Percentiles rank a stretch among this genome's conserved stretches.
Evolutionary conservation across 768 basidiomycete genomes (phyloP).

Genomic region (Russula abietina): DNA sequence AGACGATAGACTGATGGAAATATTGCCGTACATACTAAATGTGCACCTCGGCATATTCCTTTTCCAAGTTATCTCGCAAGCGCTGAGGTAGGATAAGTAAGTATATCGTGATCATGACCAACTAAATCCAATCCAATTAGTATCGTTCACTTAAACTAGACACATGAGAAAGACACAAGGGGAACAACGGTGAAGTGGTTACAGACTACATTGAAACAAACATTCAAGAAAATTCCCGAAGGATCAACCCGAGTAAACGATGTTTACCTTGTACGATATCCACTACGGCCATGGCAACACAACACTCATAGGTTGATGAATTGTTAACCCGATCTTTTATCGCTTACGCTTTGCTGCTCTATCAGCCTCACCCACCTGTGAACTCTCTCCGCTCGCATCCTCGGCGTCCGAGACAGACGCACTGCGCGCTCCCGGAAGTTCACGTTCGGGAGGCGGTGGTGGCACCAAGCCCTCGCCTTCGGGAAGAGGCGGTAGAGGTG

Average conservation of each 20-base stretch:
- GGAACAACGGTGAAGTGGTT: slow-evolving; percentile 2
- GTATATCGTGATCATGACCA: slow-evolving; percentile 1
- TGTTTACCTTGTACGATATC: slow-evolving; percentile 11
- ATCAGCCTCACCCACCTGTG: slow-evolving; percentile 12
- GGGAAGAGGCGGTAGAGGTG: slow-evolving; percentile 18
- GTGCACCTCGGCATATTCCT: background rate
- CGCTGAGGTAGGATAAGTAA: background rate
- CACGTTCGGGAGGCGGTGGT: slow-evolving; percentile 13
- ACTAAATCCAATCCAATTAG: slow-evolving; percentile 4
- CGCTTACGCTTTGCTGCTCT: slow-evolving; percentile 20
- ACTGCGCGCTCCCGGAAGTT: slow-evolving; percentile 14
- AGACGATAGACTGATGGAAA: background rate
- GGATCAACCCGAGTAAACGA: background rate
- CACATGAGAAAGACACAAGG: background rate
- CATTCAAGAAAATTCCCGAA: slow-evolving; percentile 9
- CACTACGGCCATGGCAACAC: slow-evolving; percentile 7
- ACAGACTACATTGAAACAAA: slow-evolving; percentile 1
- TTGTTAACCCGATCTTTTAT: background rate
- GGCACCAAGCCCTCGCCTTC: background rate
- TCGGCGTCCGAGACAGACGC: slow-evolving; percentile 19
- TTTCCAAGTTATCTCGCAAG: background rate
- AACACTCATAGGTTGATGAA: background rate
- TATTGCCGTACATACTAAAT: background rate
- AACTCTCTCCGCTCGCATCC: slow-evolving; percentile 20
- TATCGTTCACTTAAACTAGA: slow-evolving; percentile 14